Base-by-base conservation (phyloP, 2,329 filamentous ascomycete species). In the Periconia digitata region DNA sequence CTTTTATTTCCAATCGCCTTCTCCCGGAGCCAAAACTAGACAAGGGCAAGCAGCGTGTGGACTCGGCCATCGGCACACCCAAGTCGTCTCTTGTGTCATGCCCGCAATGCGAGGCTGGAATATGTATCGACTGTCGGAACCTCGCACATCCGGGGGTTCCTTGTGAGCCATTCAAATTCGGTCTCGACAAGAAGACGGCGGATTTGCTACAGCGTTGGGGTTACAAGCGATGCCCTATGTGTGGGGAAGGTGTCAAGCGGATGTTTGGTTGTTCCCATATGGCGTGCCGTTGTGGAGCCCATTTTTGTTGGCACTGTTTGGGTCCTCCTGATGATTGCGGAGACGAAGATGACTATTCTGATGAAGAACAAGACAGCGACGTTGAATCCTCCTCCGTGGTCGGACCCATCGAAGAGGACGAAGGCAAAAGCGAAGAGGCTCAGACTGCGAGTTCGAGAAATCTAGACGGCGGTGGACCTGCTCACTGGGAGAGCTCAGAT, bases 191-290 rank as follows among this genome's bases (percentile, higher is more conserved):
- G 18, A 70, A 76, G 18, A 68, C 63, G 3, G 59, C 61, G n/a
- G 49, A 50, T 8, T 43, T 76, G 27, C 62, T 81, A 2, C 63
- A 67, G 40, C 64, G 60, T 36, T 78, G 72, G 65, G 73, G 75
- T 3, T 76, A 78, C 59, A 80, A 79, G 58, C 66, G 70, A 8
- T 81, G 79, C 46, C 78, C 78, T 0, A 74, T 74, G 45, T 81
- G 78, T 50, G 66, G 70, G 1, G 66, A 74, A n/a, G 78, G 73
- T 8, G 62, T 80, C 15, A 70, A 72, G 51, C 71, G 72, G 44
- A 77, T 79, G 72, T 75, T 57, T 49, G 79, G 78, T 6, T 81
- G 78, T 54, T 59, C 61, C 27, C 75, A 79, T 42, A 74, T 81
- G 54, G 60, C 70, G 44, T 81, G 78, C 47, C 62, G 66, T 13